phyloP scores from a whole-genome alignment of 73 alveolate species.

The Tetrahymena borealis region DNA sequence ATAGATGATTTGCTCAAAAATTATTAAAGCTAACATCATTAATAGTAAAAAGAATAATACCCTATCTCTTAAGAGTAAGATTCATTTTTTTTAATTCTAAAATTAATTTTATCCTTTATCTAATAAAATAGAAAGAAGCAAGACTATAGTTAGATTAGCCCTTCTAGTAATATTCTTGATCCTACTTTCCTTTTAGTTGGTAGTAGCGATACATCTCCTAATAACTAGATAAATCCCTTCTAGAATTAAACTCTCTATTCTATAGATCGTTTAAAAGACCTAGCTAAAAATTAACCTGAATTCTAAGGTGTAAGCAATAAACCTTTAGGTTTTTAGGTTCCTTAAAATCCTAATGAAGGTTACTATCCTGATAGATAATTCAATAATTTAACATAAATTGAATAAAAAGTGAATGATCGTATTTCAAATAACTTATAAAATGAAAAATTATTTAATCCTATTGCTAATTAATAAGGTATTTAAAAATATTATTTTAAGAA shows the following conservation, averaged over 20 bases:
- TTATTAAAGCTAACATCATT: too few species aligned
- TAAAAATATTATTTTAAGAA: too few species aligned
- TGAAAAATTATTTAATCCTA: too few species aligned
- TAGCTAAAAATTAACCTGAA: background rate
- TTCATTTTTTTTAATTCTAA: too few species aligned
- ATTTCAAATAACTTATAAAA: background rate
- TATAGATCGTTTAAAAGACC: background rate
- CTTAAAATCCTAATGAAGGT: too few species aligned
- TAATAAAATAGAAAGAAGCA: background rate
- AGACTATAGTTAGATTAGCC: background rate
- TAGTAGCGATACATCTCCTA: background rate
- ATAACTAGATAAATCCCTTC: background rate
- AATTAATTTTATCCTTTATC: background rate
- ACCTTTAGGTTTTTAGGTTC: too few species aligned
- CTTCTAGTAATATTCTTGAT: background rate
- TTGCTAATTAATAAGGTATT: too few species aligned
- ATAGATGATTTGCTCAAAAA: too few species aligned
- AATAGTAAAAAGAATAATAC: too few species aligned
- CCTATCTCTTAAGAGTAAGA: too few species aligned
- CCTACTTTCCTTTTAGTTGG: background rate
- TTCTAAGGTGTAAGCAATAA: too few species aligned
- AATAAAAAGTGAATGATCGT: background rate
- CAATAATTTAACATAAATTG: background rate
- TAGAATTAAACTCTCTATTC: background rate
- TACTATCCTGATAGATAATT: background rate